Evolutionary conservation across 1,139 yeast genomes (phyloP).

Genomic region (Sugiyamaella sp.): DNA sequence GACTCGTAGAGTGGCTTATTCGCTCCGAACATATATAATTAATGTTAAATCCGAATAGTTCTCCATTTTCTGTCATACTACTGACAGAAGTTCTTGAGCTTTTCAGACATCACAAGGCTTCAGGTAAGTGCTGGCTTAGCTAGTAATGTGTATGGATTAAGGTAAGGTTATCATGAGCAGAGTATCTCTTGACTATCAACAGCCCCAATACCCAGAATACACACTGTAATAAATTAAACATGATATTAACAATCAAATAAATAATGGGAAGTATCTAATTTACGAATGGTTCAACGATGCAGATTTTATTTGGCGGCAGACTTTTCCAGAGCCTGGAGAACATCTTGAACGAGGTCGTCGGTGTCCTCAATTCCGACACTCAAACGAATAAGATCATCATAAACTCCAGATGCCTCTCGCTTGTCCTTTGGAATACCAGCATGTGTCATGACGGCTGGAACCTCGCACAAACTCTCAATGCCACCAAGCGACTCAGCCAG

Average conservation of each 20-base stretch:
- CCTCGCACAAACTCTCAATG: slow-evolving; percentile 82
- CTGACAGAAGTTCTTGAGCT: no score
- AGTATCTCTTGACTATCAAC: no score
- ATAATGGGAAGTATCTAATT: slow-evolving; percentile 1
- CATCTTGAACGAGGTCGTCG: slow-evolving; percentile 74
- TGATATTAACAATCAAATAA: slow-evolving; percentile 1
- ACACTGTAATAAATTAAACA: neutral
- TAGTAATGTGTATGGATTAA: no score
- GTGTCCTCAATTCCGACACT: slow-evolving; percentile 88
- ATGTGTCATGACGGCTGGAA: slow-evolving; percentile 92
- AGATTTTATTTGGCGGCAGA: slow-evolving; percentile 30
- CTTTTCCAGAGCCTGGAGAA: slow-evolving; percentile 64
- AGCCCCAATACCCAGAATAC: no score
- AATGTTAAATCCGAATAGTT: no score
- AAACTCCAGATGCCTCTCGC: slow-evolving; percentile 82
- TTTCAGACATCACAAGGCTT: no score
- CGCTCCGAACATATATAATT: no score
- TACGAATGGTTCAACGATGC: neutral
- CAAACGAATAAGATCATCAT: slow-evolving; percentile 77
- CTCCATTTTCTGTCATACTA: neutral
- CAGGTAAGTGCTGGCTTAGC: no score
- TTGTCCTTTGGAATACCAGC: slow-evolving; percentile 85
- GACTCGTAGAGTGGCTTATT: no score
- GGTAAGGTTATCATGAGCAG: no score
- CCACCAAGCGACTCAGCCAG: slow-evolving; percentile 93